Conservation (phyloP, 2,329 filamentous ascomycete species). For the Aquanectria penicillioides region DNA sequence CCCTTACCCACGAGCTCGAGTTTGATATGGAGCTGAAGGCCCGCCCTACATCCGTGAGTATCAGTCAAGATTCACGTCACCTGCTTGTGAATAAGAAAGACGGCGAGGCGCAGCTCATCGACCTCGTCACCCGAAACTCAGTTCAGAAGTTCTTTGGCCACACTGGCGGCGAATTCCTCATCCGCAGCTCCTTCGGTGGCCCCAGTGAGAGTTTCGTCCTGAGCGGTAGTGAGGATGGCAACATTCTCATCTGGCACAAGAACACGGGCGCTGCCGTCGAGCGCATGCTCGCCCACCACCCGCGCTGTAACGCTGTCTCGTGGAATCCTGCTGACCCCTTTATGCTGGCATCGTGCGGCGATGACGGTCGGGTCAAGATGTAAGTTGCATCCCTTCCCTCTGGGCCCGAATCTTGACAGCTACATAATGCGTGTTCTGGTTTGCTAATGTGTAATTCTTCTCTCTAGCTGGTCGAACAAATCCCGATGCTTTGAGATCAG, state of each 20-base stretch:
- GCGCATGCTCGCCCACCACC: conserved; percentile 77
- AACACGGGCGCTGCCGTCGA: conserved; percentile 81
- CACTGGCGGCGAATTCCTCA: conserved; percentile 78
- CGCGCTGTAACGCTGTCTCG: conserved; percentile 84
- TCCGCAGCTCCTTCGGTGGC: conserved; percentile 86
- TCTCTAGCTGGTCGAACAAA: conserved; percentile 43
- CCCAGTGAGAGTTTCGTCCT: conserved; percentile 92
- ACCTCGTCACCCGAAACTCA: conserved; percentile 77
- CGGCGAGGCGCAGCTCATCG: conserved; percentile 80
- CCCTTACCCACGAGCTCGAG: conserved; percentile 76
- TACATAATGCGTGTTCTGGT: not conserved
- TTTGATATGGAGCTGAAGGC: conserved; percentile 74
- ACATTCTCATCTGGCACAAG: conserved; percentile 91
- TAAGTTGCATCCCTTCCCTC: conserved; percentile 57
- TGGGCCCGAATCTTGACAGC: not conserved
- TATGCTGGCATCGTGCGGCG: conserved; percentile 91
- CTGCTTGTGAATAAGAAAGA: conserved; percentile 85
- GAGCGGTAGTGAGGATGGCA: conserved; percentile 85
- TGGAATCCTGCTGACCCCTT: conserved; percentile 88
- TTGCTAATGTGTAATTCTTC: not conserved
- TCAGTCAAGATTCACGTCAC: conserved; percentile 83
- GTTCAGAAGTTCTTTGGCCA: conserved; percentile 81
- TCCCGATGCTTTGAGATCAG: conserved; percentile 33
- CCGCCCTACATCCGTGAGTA: conserved; percentile 80
- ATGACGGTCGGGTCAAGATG: conserved; percentile 88